A percentile compares a stretch with the other conserved stretches of the same genome.
Evolutionary conservation across 441 rosid genomes (phyloP).

Genomic region (Flueggea neowawraea): DNA sequence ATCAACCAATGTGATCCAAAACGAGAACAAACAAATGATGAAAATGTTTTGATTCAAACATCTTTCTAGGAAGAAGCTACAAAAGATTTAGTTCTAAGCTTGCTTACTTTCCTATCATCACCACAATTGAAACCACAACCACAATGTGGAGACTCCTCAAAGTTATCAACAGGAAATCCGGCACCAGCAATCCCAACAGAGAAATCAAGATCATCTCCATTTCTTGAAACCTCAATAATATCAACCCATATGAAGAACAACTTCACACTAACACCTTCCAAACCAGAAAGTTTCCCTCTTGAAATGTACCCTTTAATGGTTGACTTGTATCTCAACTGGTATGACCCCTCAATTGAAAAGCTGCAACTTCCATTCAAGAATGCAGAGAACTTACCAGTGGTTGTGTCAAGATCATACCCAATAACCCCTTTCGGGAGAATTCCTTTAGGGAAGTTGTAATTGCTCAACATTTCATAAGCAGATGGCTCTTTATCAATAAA

Average conservation of each 20-base stretch:
- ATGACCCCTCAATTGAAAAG: conserved; percentile 37
- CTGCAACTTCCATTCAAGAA: conserved; percentile 21
- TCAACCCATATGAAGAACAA: conserved; percentile 64
- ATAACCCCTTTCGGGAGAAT: conserved; percentile 40
- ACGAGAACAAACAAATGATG: neutral
- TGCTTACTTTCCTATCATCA: conserved; percentile 10
- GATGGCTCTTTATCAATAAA: conserved; percentile 11
- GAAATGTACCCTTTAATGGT: conserved; percentile 36
- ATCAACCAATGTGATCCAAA: too few species aligned
- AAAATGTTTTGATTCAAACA: conserved; percentile 1
- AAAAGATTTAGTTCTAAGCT: conserved; percentile 22
- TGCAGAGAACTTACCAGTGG: conserved; percentile 23
- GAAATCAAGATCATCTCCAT: conserved; percentile 49
- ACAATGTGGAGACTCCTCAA: conserved; percentile 65
- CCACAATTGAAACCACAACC: conserved; percentile 69
- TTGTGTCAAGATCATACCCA: conserved; percentile 32
- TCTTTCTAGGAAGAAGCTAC: conserved; percentile 35
- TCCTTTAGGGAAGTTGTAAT: conserved; percentile 43
- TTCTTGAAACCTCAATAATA: conserved; percentile 51
- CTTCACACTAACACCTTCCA: conserved; percentile 50
- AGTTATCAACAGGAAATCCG: conserved; percentile 45
- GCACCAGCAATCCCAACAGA: conserved; percentile 78
- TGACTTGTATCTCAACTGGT: conserved; percentile 22
- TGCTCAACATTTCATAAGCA: conserved; percentile 39
- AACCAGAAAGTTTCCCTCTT: conserved; percentile 25